Base-by-base conservation (phyloP, 2,329 filamentous ascomycete species). In the Colletotrichum chlorophyti region DNA sequence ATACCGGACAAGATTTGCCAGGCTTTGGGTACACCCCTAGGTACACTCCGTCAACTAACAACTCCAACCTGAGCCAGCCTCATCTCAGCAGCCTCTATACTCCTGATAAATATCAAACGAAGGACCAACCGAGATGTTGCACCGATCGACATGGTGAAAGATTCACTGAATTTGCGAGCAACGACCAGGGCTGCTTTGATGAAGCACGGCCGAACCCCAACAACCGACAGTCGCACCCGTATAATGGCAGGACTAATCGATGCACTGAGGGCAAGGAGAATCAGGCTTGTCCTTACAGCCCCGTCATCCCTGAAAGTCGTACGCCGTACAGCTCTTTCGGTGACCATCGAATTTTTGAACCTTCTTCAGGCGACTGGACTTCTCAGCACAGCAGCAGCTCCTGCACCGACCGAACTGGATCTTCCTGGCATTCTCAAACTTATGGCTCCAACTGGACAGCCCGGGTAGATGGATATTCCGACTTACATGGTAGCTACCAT, bases 181-280 rank as follows among this genome's bases (percentile, higher is more conserved):
- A 15, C 14, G n/a, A 17, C 4, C 10, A 15, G n/a, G 3, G n/a
- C 15, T 29, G 6, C 4, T 31, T 31, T 12, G 9, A 31, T n/a
- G 12, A 53, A 24, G 17, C 4, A 24, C 34, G 42, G 6, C 14
- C 42, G 3, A 53, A 43, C 15, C 19, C 37, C 7, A 24, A 15
- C n/a, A 48, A 48, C 19, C 38, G 50, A 48, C 43, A 41, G 14
- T 11, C 31, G 19, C 34, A 54, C 31, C n/a, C 17, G 5, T 14
- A 17, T 12, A 19, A 19, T 26, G n/a, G 6, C 2, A 10, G 17
- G 17, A 29, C 15, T 35, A 23, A 14, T 15, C 8, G 4, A 8
- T 38, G 11, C 26, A 21, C 15, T 10, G 51, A 45, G 9, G 51
- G 51, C 35, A 60, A 60, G 38, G 57, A 60, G 45, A 57, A 60